Base-by-base conservation (phyloP, 805 yeast species). In the Saturnispora saitoi region DNA sequence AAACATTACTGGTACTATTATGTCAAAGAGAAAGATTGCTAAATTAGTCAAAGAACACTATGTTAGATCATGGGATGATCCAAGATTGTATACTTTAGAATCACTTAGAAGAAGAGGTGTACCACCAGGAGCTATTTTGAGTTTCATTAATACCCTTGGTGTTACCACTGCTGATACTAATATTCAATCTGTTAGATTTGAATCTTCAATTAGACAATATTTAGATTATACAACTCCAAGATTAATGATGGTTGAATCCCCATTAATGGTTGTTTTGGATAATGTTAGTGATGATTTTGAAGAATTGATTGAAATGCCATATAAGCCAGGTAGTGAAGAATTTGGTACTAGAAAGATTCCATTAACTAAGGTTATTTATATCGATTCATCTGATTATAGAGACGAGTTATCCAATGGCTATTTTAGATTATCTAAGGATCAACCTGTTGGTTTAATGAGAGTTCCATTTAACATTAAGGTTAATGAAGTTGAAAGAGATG, bases 1-100 rank as follows among this genome's bases (percentile, higher is more conserved):
- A 64, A 93, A 90, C 66, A 78, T 93, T 57, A 86, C 95, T 2
- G 99, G 99, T 48, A 86, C 98, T 10, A 80, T 93, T 53, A 71
- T 93, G 78, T 87, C 96, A 51, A 93, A 93, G 76, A 81, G 99
- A 66, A 93, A 93, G 70, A 89, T 93, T 64, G 95, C 96, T 55
- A 86, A 88, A 67, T 75, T 93, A 56, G 98, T 93, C 20, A 84
- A 78, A 49, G 93, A 81, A 26, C 70, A 76, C 4, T 70, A 75
- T 59, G 99, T 93, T 22, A 80, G 96, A 66, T 96, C 88, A 42
- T 93, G 99, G 99, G 95, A 93, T 67, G 99, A 93, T 68, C 99
- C 99, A 59, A 79, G 99, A 62, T 75, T 93, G 64, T 93, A 81
- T 68, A 93, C 99, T 4, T 76, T 93, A 58, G 99, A 89, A 58